A percentile compares a stretch with the other conserved stretches of the same genome.
phyloP scores from a whole-genome alignment of 2,329 filamentous ascomycete species.

The Penicillium sp. region DNA sequence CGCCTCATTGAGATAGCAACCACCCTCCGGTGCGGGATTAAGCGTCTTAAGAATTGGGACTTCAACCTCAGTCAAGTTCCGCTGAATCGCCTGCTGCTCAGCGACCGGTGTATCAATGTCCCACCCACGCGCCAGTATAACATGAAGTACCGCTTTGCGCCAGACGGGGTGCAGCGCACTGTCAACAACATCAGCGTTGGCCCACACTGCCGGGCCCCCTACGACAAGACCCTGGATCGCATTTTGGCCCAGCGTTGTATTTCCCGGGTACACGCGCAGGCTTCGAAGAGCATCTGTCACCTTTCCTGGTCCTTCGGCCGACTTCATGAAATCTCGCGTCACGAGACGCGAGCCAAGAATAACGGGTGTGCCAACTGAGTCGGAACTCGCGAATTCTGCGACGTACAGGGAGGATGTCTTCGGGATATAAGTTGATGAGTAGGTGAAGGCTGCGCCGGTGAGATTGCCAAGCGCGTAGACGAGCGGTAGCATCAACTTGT shows the following conservation, averaged over 20 bases:
- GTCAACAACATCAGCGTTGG: not conserved
- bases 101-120: conserved; percentile 11
- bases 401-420: not conserved
- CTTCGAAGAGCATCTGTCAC: not conserved
- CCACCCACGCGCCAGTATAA: conserved; percentile 2
- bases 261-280: not conserved
- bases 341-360: conserved; percentile 1
- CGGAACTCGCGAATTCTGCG: not conserved
- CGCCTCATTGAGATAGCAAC: conserved; percentile 23
- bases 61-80: conserved; percentile 31
- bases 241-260: not conserved
- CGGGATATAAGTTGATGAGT: not conserved
- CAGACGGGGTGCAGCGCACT: conserved; percentile 3
- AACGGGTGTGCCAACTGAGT: not conserved
- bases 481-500: not conserved
- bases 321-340: not conserved
- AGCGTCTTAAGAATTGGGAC: conserved; percentile 9
- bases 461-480: not conserved
- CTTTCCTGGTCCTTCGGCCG: not conserved
- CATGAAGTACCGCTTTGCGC: conserved; percentile 24
- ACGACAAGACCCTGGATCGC: not conserved
- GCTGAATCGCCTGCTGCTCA: conserved; percentile 33
- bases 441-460: not conserved
- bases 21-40: conserved; percentile 11
- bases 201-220: not conserved